phyloP scores from a whole-genome alignment of 306 rosid genomes.

The Fragaria ananassa region DNA sequence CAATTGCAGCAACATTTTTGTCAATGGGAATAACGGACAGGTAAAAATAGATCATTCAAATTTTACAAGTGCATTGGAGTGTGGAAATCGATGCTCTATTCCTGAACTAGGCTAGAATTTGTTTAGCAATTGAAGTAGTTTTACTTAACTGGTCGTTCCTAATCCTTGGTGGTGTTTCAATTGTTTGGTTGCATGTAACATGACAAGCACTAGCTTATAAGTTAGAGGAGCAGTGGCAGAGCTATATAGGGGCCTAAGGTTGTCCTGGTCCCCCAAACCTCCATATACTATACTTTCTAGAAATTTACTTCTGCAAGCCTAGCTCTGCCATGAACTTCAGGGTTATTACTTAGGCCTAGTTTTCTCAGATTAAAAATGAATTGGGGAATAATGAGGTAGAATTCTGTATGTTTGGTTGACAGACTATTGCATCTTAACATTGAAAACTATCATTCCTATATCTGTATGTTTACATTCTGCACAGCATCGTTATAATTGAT shows the following conservation, averaged over 20 bases:
- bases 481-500: neutral
- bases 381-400: neutral
- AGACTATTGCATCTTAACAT: neutral
- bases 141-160: neutral
- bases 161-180: neutral
- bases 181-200: neutral
- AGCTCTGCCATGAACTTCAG: neutral
- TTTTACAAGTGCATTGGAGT: neutral
- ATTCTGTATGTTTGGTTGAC: neutral
- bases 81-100: neutral
- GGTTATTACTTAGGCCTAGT: constrained; percentile 5
- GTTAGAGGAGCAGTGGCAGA: neutral
- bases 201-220: constrained; percentile 9
- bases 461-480: neutral
- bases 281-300: neutral
- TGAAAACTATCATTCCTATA: neutral
- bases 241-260: neutral
- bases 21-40: constrained; percentile 88
- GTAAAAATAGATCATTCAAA: constrained; percentile 25
- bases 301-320: neutral
- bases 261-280: neutral
- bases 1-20: constrained; percentile 89
- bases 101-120: neutral
- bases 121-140: neutral
- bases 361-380: neutral